Base-by-base conservation (phyloP, 768 basidiomycete genomes). In the Hericium rajendrae region DNA sequence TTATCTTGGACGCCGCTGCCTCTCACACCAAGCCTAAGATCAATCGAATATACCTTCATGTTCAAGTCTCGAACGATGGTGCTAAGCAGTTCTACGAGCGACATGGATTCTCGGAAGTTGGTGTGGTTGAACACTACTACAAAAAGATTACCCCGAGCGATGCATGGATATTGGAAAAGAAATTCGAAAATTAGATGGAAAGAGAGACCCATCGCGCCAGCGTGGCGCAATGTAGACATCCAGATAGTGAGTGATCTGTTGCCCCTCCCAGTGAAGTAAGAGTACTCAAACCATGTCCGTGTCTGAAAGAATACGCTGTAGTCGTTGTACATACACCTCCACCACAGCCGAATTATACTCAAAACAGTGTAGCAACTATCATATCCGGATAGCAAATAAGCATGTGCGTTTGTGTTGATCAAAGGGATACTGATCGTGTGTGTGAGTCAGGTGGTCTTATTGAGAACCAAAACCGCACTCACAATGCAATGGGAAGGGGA, bases 91-190 rank as follows among this genome's bases (percentile, higher is more conserved):
- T 94, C 70, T 94, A 94, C 69, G 88, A 91, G 71, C 76, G 77
- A 48, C 85, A 92, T 64, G 92, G 88, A 8, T 94, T 94, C 74
- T 74, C 71, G 55, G 84, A 89, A 69, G 74, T 79, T 20, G 78
- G 76, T 20, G 61, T 86, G 32, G 81, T 86, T 55, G 74, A 85
- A 65, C 78, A 82, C 60, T 94, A 94, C 72, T 94, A 94, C 81
- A 92, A 91, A 72, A 94, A 91, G 70, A 89, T 94, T 57, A 74
- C 71, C 28, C 92, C 92, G 24, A 81, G 80, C 60, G 87, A 86
- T 65, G 92, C 92, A 20, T 94, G 92, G 92, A 75, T 94, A 59
- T 77, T 94, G 53, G 88, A 94, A 72, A 83, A 79, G 68, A 68
- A 66, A 52, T 72, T 85, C 38, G 46, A 54, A 24, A 46, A 39